Base-by-base conservation (phyloP, 805 yeast species). In the Yamadazyma kitorensis region DNA sequence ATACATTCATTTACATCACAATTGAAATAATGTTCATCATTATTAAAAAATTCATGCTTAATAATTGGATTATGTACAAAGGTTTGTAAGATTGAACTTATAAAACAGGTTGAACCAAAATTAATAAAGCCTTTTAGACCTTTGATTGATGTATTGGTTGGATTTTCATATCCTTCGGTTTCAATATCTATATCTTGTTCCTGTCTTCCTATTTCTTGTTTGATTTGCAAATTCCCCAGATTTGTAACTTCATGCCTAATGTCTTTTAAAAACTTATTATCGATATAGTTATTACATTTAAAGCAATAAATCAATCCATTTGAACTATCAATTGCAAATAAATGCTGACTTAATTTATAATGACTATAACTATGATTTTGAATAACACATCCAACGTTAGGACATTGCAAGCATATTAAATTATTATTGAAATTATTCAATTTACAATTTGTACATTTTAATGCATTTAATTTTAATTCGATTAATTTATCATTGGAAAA, bases 71-170 rank as follows among this genome's bases (percentile, higher is more conserved):
- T 93, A 57, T 93, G 98, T 27, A 93, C 67, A 33, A 91, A 61
- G 0, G 94, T 78, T 62, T 93, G 99, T 25, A 93, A 60, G n/a
- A 89, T 78, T 23, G 91, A 83, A 47, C 95, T 85, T 86, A 93
- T 91, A 63, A 87, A 93, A 64, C 99, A 93, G 0, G 98, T 93
- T 0, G 98, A 85, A 0, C 99, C 99, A 80, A 91, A 78, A 56
- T 91, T 91, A 33, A 87, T 80, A 47, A 93, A 76, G 3, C 98
- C 98, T 33, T 84, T 74, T 14, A 93, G 64, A 0, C 97, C 98
- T n/a, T 80, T 73, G 5, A 77, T 68, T 1, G 89, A 82, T 33
- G 72, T 72, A 47, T 52, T 59, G 14, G 65, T 55, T 22, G 86
- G 85, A 24, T 43, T 42, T 3, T 21, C 11, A 38, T 24, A 43